phyloP scores from a whole-genome alignment of 176 grass and related monocot genomes.

The Guadua angustifolia region DNA sequence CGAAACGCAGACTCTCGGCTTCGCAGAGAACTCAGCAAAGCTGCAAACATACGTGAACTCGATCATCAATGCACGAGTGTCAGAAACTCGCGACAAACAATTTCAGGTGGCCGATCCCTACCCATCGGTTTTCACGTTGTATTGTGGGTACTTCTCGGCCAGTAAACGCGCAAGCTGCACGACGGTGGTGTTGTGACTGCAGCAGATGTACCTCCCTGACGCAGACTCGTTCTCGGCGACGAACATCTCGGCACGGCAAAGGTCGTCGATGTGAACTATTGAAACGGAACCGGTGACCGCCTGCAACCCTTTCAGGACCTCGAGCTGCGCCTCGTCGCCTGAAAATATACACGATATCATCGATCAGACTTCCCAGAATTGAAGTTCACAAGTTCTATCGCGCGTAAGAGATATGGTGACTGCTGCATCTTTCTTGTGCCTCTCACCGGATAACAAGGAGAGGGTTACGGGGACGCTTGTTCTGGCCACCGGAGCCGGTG shows the following conservation, averaged over 20 bases:
- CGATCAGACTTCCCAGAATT: background rate
- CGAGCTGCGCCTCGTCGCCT: background rate
- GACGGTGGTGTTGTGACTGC: slow-evolving; percentile 21
- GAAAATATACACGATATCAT: background rate
- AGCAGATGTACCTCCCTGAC: slow-evolving; percentile 49
- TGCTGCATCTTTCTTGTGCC: background rate
- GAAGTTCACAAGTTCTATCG: background rate
- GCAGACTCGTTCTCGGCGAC: slow-evolving; percentile 17
- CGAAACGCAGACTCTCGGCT: slow-evolving; percentile 48
- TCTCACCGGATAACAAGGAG: slow-evolving; percentile 42
- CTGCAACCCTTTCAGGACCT: background rate
- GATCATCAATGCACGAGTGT: background rate
- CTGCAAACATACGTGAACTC: background rate
- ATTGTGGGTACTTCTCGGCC: slow-evolving; percentile 24
- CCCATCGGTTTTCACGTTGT: background rate
- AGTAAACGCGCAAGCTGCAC: slow-evolving; percentile 17
- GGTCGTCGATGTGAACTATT: slow-evolving; percentile 45
- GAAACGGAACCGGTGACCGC: background rate
- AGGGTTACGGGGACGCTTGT: slow-evolving; percentile 38
- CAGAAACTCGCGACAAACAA: background rate
- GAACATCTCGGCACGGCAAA: slow-evolving; percentile 47
- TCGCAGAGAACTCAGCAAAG: slow-evolving; percentile 38
- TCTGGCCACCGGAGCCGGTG: background rate
- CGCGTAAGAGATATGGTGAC: background rate
- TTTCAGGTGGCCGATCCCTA: background rate